These are phyloP conservation scores for Suillus occidentalis DNA, from an alignment of 768 basidiomycete genomes.

Conservation along the genomic window DNA sequence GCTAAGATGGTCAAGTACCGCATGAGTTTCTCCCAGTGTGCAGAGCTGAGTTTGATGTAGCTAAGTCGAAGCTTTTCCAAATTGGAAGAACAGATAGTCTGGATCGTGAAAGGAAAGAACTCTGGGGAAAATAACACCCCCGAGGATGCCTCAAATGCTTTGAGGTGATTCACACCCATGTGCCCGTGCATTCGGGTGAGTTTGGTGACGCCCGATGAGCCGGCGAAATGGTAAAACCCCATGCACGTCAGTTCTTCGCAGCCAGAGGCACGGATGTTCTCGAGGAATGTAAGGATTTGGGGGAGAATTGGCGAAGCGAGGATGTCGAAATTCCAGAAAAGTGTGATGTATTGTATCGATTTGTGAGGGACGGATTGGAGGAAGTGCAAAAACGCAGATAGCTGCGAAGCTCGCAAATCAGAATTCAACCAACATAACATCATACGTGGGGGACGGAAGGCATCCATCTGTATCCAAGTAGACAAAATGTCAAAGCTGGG, in stretches of 20 bases:
- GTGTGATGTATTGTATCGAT: no score
- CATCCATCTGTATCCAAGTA: not conserved
- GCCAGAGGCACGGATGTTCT: no score
- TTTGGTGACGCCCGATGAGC: not conserved
- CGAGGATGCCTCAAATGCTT: not conserved
- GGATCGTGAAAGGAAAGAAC: not conserved
- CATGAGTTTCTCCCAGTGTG: not conserved
- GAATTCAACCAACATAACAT: not conserved
- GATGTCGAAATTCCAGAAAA: no score
- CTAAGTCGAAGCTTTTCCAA: not conserved
- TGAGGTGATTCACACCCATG: not conserved
- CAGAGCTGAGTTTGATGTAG: not conserved
- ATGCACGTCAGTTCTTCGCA: not conserved
- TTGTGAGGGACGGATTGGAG: no score
- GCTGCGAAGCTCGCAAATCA: not conserved
- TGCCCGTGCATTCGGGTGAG: not conserved
- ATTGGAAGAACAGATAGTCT: not conserved
- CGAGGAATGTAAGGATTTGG: no score
- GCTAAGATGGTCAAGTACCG: not conserved
- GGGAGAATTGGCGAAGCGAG: no score
- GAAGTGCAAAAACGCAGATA: not conserved
- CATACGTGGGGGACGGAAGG: not conserved
- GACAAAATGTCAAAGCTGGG: not conserved
- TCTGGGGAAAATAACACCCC: not conserved
- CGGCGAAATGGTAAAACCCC: not conserved